A percentile compares a stretch with the other conserved stretches of the same genome.
phyloP scores from a whole-genome alignment of 2,329 filamentous ascomycete genomes.

The Orbilia blumenaviensis region DNA sequence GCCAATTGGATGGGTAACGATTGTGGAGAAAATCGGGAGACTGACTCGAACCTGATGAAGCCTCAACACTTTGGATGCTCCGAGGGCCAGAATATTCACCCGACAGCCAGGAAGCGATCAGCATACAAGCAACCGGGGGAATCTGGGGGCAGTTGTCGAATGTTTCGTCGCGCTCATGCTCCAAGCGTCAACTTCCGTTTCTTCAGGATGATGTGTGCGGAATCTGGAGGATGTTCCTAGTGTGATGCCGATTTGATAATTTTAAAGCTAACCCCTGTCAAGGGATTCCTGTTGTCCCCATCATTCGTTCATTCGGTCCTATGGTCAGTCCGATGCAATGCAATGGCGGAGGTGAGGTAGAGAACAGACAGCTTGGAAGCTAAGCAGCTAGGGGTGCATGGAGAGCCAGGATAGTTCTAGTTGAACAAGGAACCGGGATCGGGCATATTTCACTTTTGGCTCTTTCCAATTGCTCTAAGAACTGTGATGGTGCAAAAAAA shows the following conservation, averaged over 20 bases:
- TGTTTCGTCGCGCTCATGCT: conserved; percentile 37
- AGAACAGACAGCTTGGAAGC: conserved; percentile 50
- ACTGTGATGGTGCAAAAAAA: conserved; percentile 2
- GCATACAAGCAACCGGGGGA: conserved; percentile 32
- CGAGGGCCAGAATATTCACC: conserved; percentile 41
- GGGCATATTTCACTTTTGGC: conserved; percentile 54
- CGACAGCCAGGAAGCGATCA: conserved; percentile 40
- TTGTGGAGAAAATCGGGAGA: conserved; percentile 13
- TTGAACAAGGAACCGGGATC: conserved; percentile 52
- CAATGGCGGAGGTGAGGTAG: conserved; percentile 43
- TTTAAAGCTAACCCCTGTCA: conserved; percentile 48
- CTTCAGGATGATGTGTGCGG: conserved; percentile 46
- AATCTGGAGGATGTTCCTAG: conserved; percentile 31
- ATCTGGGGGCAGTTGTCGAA: conserved; percentile 37
- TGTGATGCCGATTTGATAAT: conserved; percentile 50
- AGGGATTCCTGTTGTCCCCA: conserved; percentile 46
- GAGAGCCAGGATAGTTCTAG: conserved; percentile 47
- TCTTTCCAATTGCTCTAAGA: conserved; percentile 7
- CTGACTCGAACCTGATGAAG: conserved; percentile 36
- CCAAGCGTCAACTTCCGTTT: conserved; percentile 34
- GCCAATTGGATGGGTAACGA: conserved; percentile 33
- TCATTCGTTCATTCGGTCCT: conserved; percentile 33
- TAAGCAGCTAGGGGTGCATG: conserved; percentile 51
- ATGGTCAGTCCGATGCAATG: conserved; percentile 45
- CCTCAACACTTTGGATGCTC: conserved; percentile 39